Percentiles rank a stretch among this genome's conserved stretches.
phyloP scores from a whole-genome alignment of 2,329 filamentous ascomycete genomes.

The Trichoderma cornu-damae region DNA sequence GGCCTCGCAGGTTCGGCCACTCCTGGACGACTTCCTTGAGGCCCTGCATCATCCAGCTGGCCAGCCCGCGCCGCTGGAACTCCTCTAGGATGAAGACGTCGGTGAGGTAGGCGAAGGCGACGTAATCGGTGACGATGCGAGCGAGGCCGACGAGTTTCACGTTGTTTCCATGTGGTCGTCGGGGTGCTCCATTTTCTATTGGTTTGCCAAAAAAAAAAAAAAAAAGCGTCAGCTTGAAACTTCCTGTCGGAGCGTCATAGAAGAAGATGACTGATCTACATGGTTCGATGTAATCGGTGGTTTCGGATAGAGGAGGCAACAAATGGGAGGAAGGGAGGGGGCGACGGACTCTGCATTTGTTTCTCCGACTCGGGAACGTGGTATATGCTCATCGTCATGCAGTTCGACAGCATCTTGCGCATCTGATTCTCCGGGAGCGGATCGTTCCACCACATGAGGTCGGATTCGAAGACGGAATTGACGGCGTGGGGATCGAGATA shows the following conservation, averaged over 20 bases:
- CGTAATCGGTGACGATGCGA: conserved; percentile 63
- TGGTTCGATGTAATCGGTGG: too few relatives aligned
- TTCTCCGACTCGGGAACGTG: conserved; percentile 35
- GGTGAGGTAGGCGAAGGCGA: conserved; percentile 62
- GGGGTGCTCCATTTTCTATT: conserved; percentile 32
- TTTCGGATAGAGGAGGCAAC: neutral
- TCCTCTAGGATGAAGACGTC: conserved; percentile 61
- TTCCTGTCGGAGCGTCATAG: neutral
- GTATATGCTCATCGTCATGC: conserved; percentile 57
- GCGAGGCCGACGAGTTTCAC: conserved; percentile 39
- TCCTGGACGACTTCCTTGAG: conserved; percentile 51
- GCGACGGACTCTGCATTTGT: conserved; percentile 36
- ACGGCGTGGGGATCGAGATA: conserved; percentile 51
- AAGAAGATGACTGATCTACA: neutral
- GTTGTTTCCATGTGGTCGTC: conserved; percentile 29
- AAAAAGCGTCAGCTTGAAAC: neutral
- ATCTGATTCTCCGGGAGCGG: conserved; percentile 45
- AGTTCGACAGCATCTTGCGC: conserved; percentile 51
- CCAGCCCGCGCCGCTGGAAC: conserved; percentile 58
- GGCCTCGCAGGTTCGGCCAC: conserved; percentile 56
- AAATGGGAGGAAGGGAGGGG: conserved; percentile 24
- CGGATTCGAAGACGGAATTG: conserved; percentile 51
- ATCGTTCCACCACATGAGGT: conserved; percentile 58
- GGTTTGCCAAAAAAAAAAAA: neutral
- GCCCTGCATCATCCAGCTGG: conserved; percentile 58